Conservation (phyloP, 2,329 filamentous ascomycete species). For the Endothia cerciana region DNA sequence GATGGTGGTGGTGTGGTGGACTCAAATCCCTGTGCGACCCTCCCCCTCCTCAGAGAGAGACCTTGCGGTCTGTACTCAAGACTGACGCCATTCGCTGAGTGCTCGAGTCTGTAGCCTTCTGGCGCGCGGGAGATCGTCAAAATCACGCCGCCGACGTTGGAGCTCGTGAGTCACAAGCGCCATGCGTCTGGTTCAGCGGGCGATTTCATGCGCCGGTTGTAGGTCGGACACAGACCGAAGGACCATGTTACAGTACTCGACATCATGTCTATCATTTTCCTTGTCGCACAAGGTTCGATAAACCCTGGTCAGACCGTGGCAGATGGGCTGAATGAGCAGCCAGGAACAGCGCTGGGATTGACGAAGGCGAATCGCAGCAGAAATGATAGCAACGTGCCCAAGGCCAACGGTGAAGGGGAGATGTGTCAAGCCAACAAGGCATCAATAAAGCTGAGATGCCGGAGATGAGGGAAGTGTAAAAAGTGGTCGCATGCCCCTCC, state of each 20-base stretch:
- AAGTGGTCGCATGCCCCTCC: constrained; percentile 1
- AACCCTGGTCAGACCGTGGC: not conserved
- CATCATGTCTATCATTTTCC: not conserved
- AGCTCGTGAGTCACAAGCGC: constrained; percentile 23
- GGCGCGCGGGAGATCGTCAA: constrained; percentile 8
- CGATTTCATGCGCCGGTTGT: constrained; percentile 2
- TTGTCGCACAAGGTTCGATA: constrained; percentile 7
- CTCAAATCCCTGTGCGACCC: constrained; percentile 5
- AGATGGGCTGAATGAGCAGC: not conserved
- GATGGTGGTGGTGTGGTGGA: not conserved
- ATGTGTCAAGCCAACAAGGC: not conserved
- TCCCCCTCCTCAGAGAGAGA: not conserved
- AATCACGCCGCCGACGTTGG: not conserved
- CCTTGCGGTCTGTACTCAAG: not conserved
- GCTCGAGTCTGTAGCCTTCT: constrained; percentile 16
- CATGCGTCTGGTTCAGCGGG: constrained; percentile 4
- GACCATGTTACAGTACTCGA: not conserved
- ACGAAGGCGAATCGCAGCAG: constrained; percentile 2
- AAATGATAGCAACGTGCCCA: not conserved
- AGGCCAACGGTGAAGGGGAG: not conserved
- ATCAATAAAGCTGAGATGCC: not conserved
- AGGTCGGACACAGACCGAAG: not conserved
- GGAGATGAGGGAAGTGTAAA: not conserved
- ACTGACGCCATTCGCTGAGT: constrained; percentile 18
- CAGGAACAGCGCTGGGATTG: not conserved